These are phyloP conservation scores for Thinopyrum elongatum DNA, from an alignment of 176 grass and related monocot genomes.

Conservation along the genomic window DNA sequence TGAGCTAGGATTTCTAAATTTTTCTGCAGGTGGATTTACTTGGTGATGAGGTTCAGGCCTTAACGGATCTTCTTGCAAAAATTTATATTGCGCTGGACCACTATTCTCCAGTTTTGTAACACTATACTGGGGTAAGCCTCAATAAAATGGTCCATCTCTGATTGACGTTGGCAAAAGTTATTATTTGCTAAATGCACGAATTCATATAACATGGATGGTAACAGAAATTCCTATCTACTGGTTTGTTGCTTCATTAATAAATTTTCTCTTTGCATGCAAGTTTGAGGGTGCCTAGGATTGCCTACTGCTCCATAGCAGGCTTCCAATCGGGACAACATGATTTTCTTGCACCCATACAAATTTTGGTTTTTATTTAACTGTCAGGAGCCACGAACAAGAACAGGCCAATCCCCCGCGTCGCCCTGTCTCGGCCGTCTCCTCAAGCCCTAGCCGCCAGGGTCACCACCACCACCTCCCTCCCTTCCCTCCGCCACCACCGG, in stretches of 20 bases:
- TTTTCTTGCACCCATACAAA: background rate
- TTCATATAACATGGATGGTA: background rate
- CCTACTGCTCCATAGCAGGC: background rate
- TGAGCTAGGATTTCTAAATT: background rate
- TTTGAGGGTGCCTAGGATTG: background rate
- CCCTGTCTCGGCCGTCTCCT: no score
- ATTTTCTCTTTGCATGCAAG: background rate
- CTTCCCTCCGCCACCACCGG: no score
- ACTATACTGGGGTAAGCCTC: constrained; percentile 54
- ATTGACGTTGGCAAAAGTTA: background rate
- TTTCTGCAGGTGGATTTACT: constrained; percentile 69
- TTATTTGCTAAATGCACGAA: background rate
- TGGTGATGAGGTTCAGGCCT: constrained; percentile 71
- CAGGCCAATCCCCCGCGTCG: no score
- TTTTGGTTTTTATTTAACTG: background rate
- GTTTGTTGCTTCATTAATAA: background rate
- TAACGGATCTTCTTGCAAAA: constrained; percentile 64
- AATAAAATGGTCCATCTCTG: background rate
- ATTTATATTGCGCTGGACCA: constrained; percentile 62
- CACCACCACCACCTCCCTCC: no score
- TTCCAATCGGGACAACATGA: background rate
- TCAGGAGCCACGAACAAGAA: no score
- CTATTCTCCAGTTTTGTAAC: constrained; percentile 71
- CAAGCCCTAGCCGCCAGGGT: no score
- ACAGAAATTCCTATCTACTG: background rate